phyloP scores from a whole-genome alignment of 345 rosid species.

The Lumnitzera littorea region DNA sequence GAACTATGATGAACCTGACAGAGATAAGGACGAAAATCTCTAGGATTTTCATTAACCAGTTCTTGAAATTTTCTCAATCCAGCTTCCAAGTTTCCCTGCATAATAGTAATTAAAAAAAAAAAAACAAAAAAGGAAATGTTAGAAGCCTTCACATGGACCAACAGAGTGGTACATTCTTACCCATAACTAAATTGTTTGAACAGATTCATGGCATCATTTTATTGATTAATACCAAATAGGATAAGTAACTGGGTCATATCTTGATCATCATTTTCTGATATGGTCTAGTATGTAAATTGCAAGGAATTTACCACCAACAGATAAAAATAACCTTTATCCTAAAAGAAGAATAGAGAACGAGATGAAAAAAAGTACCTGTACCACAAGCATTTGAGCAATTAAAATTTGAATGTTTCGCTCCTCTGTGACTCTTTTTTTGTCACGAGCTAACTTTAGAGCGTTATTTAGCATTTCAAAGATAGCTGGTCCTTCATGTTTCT shows the following conservation, averaged over 20 bases:
- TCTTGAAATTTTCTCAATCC: slow-evolving; percentile 65
- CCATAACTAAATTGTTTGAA: no score
- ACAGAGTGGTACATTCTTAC: no score
- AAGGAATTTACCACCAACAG: no score
- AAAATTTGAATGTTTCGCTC: slow-evolving; percentile 78
- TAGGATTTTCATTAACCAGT: slow-evolving; percentile 66
- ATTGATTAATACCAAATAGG: no score
- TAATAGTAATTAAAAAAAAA: not conserved
- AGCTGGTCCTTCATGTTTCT: slow-evolving; percentile 63
- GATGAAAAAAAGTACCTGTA: slow-evolving; percentile 40
- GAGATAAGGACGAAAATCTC: slow-evolving; percentile 93
- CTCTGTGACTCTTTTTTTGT: slow-evolving; percentile 54
- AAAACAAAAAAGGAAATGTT: not conserved
- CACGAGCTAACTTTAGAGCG: slow-evolving; percentile 56
- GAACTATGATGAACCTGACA: slow-evolving; percentile 66
- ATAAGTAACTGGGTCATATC: no score
- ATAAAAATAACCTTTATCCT: not conserved
- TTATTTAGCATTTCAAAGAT: slow-evolving; percentile 73
- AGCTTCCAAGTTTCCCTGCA: slow-evolving; percentile 74
- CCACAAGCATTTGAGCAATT: slow-evolving; percentile 82
- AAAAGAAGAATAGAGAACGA: not conserved
- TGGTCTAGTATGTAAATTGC: no score
- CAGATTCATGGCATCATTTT: no score
- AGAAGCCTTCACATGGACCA: not conserved
- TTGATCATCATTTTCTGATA: no score